Percentiles rank a stretch among this genome's conserved stretches.
phyloP scores from a whole-genome alignment of 129 eudicot species.

The Calendula officinalis region DNA sequence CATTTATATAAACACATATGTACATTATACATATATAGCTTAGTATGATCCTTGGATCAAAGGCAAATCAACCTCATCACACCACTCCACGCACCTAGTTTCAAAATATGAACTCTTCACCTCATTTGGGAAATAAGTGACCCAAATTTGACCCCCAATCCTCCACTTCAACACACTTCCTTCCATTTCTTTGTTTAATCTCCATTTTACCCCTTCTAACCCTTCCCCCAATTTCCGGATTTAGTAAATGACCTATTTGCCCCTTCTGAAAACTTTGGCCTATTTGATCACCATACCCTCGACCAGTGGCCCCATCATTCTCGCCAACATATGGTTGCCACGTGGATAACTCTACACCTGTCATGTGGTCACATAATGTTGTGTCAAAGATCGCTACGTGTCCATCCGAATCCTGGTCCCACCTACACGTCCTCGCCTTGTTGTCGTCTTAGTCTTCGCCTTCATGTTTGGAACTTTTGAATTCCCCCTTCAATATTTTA shows the following conservation, averaged over 20 bases:
- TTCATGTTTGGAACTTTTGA: constrained; percentile 54
- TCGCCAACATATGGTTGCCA: constrained; percentile 44
- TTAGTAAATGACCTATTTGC: constrained; percentile 61
- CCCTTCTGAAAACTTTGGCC: constrained; percentile 48
- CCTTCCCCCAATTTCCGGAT: constrained; percentile 53
- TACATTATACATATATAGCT: background rate
- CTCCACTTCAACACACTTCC: constrained; percentile 98
- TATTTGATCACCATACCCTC: constrained; percentile 14
- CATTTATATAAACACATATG: background rate
- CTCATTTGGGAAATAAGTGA: constrained; percentile 73
- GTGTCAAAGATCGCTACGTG: constrained; percentile 58
- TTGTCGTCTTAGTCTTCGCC: constrained; percentile 56
- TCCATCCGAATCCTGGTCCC: constrained; percentile 93
- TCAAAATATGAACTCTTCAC: constrained; percentile 58
- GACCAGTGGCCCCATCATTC: constrained; percentile 7
- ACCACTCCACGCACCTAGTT: constrained; percentile 89
- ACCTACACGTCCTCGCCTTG: constrained; percentile 73
- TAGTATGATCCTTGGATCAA: constrained; percentile 40
- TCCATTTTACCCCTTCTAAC: constrained; percentile 74
- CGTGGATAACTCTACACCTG: constrained; percentile 60
- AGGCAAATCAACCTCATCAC: constrained; percentile 89
- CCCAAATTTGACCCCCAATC: constrained; percentile 77
- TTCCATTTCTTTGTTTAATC: constrained; percentile 86
- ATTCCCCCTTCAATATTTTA: constrained; percentile 68
- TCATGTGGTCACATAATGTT: constrained; percentile 57